Percentiles rank a stretch among this genome's conserved stretches.
Conservation (phyloP, 305 asterid genomes). For the Lippia alba region DNA sequence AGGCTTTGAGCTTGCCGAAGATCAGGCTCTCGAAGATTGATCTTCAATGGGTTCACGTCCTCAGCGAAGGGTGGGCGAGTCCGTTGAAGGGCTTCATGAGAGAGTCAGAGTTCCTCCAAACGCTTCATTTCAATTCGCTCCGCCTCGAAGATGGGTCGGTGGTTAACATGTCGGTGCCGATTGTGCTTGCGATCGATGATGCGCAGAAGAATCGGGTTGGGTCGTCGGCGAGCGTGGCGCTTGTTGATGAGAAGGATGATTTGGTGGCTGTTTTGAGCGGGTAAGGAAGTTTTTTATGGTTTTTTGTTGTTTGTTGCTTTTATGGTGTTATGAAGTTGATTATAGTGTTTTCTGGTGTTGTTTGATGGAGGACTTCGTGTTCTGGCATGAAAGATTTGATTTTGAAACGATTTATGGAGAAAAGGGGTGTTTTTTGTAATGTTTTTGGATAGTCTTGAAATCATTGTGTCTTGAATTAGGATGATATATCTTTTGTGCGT, state of each 20-base stretch:
- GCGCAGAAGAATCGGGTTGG: slow-evolving; percentile 65
- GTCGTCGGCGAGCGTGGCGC: slow-evolving; percentile 64
- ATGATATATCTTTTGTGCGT: not conserved
- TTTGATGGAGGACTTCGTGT: not conserved
- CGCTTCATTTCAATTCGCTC: slow-evolving; percentile 92
- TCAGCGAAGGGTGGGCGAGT: slow-evolving; percentile 99
- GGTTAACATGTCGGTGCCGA: slow-evolving; percentile 95
- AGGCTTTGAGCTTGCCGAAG: slow-evolving; percentile 62
- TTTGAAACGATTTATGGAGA: not conserved
- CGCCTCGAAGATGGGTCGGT: slow-evolving; percentile 69
- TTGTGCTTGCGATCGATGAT: slow-evolving; percentile 89
- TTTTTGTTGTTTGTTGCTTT: not conserved
- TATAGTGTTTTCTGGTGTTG: not conserved
- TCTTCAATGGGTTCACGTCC: slow-evolving; percentile 93
- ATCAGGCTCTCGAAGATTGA: slow-evolving; percentile 72
- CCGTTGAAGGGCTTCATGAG: slow-evolving; percentile 93
- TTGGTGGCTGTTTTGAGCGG: slow-evolving; percentile 69
- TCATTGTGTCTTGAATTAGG: slow-evolving; percentile 14
- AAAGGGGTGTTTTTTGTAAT: not conserved
- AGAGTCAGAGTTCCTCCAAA: slow-evolving; percentile 98
- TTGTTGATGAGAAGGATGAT: slow-evolving; percentile 53
- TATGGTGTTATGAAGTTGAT: not conserved
- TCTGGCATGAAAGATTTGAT: slow-evolving; percentile 3
- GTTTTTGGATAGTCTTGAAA: not conserved
- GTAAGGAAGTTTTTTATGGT: slow-evolving; percentile 51